These are phyloP conservation scores for Desmodesmus armatus DNA, from an alignment of 139 green algal genomes.

Conservation along the genomic window DNA sequence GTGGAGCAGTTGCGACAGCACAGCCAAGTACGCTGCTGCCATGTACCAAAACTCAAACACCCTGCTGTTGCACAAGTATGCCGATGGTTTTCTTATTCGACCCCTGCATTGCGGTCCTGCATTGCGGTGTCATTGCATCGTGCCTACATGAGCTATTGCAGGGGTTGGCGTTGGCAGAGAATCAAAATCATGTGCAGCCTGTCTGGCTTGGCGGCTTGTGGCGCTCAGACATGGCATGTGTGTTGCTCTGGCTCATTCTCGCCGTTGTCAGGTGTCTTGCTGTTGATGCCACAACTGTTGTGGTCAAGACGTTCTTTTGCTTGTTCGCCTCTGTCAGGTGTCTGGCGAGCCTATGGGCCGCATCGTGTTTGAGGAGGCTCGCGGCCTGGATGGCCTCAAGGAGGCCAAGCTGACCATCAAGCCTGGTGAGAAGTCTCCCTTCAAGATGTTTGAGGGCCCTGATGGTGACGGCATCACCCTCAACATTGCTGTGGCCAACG, in stretches of 20 bases:
- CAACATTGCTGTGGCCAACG: slow-evolving; percentile 75
- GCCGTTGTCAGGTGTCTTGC: too few species aligned
- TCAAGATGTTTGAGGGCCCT: slow-evolving; percentile 39
- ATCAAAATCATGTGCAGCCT: too few species aligned
- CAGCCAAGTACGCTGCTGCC: not conserved
- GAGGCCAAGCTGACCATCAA: slow-evolving; percentile 63
- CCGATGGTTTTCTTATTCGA: not conserved
- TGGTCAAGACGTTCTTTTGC: too few species aligned
- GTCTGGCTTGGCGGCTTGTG: too few species aligned
- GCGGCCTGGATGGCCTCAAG: slow-evolving; percentile 76
- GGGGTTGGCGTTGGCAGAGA: too few species aligned
- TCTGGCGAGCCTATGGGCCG: slow-evolving; percentile 49
- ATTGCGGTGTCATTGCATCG: too few species aligned
- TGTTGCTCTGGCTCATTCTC: too few species aligned
- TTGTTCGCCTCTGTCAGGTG: slow-evolving; percentile 25
- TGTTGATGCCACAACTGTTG: not conserved
- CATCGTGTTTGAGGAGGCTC: slow-evolving; percentile 57
- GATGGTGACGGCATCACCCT: slow-evolving; percentile 47
- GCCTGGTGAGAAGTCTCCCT: slow-evolving; percentile 40
- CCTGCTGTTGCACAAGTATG: not conserved
- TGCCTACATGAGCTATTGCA: too few species aligned
- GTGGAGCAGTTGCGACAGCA: not conserved
- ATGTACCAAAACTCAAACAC: not conserved
- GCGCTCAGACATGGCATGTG: too few species aligned
- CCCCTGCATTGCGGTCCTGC: not conserved